Evolutionary conservation across 1,284 basidiomycete genomes (phyloP), one percentile per base, ranked within the genome.

Genomic region (Xanthoconium separans): DNA sequence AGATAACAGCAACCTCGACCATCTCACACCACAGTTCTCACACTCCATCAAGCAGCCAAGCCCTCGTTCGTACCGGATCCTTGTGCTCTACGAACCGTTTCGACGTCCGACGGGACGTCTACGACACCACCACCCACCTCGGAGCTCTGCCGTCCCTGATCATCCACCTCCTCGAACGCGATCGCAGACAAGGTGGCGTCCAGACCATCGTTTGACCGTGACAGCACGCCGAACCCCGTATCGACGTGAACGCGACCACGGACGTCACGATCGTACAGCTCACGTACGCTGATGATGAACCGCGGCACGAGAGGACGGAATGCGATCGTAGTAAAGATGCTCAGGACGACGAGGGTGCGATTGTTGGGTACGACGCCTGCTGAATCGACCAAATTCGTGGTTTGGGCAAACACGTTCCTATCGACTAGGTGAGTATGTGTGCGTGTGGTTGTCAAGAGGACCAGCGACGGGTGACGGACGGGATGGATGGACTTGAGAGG

Each of bases 271-370:
- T 56, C 43, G n/a, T 57, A 60, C 4, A 51, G 37, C 12, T 56
- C 53, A n/a, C 53, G 53, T 20, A 59, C 11, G 29, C 34, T 3
- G n/a, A 59, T 46, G 29, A 60, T 34, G 20, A 57, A 42, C 15
- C 53, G 46, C 16, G 56, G 53, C 8, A 50, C 15, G n/a, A 31
- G 27, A 16, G 16, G 7, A 12, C 8, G n/a, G 3, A 44, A 29
- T 2, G 15, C 1, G 11, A 34, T 20, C 15, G 3, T 13, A 12
- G 12, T 9, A 15, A 58, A 11, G 0, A 2, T 3, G 2, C 0
- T 0, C 31, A 29, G 33, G 31, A 39, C 18, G 37, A 39, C 10
- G 11, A 18, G 20, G 12, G 37, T 10, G 20, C 0, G 18, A 18
- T 31, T 31, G 6, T 9, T 39, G 4, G 18, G 37, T 39, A 18